phyloP scores from a whole-genome alignment of 345 rosid species.

The Citrus cavaleriei region DNA sequence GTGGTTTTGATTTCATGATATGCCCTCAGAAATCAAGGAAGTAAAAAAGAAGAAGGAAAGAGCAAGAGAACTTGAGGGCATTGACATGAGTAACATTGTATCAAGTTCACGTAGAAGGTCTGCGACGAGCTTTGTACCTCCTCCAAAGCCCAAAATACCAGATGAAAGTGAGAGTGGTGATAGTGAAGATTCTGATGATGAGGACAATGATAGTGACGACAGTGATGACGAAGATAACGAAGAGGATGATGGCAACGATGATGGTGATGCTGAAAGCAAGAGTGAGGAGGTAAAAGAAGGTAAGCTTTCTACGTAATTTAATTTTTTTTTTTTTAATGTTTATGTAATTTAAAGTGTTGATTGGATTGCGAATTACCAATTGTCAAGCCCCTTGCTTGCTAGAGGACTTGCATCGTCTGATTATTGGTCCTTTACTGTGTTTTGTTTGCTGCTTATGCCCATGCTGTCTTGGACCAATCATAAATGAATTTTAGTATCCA shows the following conservation, averaged over 20 bases:
- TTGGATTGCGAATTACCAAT: not conserved
- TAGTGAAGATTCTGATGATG: conserved; percentile 32
- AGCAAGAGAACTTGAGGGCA: conserved; percentile 84
- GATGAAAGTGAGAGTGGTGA: conserved; percentile 54
- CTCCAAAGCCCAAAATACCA: conserved; percentile 67
- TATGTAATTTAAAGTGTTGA: not conserved
- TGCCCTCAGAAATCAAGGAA: conserved; percentile 74
- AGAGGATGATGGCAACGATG: conserved; percentile 30
- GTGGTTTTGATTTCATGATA: not conserved
- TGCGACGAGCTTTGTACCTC: conserved; percentile 54
- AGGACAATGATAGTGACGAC: conserved; percentile 30
- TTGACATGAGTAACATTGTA: conserved; percentile 80
- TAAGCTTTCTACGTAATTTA: conserved; percentile 21
- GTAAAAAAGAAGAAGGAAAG: conserved; percentile 66
- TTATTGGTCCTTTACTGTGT: conserved; percentile 1
- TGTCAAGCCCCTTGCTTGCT: not conserved
- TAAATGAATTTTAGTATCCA: not conserved
- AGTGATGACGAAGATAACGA: conserved; percentile 30
- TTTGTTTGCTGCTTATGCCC: not conserved
- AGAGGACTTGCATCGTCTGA: not conserved
- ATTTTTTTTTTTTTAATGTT: not conserved
- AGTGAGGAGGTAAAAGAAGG: conserved; percentile 50
- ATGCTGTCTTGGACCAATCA: not conserved
- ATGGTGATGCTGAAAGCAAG: conserved; percentile 32
- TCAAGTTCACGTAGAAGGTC: conserved; percentile 79